Evolutionary conservation across 148 eudicot genomes (phyloP).

Genomic region (Cornus controversa): DNA sequence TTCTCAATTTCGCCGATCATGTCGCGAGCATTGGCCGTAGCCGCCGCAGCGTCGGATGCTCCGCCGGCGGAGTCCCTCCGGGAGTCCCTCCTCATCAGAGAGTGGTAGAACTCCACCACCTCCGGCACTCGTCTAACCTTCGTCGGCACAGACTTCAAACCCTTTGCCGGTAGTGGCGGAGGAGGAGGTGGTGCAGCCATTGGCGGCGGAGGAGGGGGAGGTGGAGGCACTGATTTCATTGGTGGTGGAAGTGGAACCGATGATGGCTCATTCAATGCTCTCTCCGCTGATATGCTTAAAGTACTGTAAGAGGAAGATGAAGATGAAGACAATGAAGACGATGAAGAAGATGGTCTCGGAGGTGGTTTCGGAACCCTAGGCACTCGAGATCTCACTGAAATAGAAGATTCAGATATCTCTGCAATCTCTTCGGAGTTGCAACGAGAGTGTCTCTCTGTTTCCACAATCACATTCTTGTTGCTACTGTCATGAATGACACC

Average conservation of each 20-base stretch:
- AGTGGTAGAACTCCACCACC: conserved; percentile 91
- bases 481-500: background rate
- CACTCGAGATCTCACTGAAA: conserved; percentile 42
- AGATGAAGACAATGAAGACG: conserved; percentile 17
- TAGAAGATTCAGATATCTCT: conserved; percentile 32
- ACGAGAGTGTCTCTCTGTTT: background rate
- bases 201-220: conserved; percentile 28
- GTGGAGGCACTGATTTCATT: background rate
- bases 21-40: conserved; percentile 60
- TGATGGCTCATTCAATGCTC: conserved; percentile 26
- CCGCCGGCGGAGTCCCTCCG: conserved; percentile 65
- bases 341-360: conserved; percentile 47
- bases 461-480: conserved; percentile 4
- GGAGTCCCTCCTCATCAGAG: conserved; percentile 80
- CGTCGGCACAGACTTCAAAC: conserved; percentile 37
- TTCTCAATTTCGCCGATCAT: conserved; percentile 92
- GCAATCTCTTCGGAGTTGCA: background rate
- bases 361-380: conserved; percentile 95
- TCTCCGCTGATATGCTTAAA: conserved; percentile 18
- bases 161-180: conserved; percentile 49
- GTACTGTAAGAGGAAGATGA: conserved; percentile 26
- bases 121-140: conserved; percentile 94
- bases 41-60: conserved; percentile 25
- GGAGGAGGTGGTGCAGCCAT: conserved; percentile 43
- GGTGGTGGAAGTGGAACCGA: conserved; percentile 46